Base-by-base conservation (phyloP, 2,329 filamentous ascomycete genomes). In the Diaporthe sp. region DNA sequence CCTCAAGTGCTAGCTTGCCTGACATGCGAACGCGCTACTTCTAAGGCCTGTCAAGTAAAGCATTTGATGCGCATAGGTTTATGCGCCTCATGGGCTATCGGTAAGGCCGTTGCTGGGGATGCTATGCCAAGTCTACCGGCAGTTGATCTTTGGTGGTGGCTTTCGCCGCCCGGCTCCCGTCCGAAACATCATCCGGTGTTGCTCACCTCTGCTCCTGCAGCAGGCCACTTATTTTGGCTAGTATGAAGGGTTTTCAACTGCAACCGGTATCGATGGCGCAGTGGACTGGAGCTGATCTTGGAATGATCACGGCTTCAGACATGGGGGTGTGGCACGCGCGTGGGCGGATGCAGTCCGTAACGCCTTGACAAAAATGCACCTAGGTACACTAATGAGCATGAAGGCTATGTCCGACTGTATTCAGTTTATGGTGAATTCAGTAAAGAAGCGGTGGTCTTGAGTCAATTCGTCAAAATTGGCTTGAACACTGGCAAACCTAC, bases 121-220 rank as follows among this genome's bases (percentile, higher is more conserved):
- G 22, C 28, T n/a, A 42, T 17, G 42, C 40, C 42, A 28, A 22
- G 22, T n/a, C 17, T 12, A 19, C 12, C 60, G 60, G 60, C 40
- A 50, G 42, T 66, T 66, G 13, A 66, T 25, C 19, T 47, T 66
- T 47, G 28, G 10, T 22, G 60, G 19, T n/a, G 28, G 28, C 19
- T 6, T 47, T 67, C 42, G 61, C 19, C 30, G 42, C 30, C 61
- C 12, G 61, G 45, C 19, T 35, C 6, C 42, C 61, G 61, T 22
- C 61, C 42, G 61, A 67, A 67, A 50, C 61, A 50, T 35, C 42
- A 50, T 67, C 42, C 61, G 35, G 50, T 50, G 30, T 50, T 67
- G 9, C 42, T 8, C 12, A 17, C n/a, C 42, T 66, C 17, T 66
- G 45, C 47, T 9, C 12, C 42, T 67, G 30, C 25, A 50, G 22